phyloP scores from a whole-genome alignment of 805 yeast species.

The Kuraishia floccosa region DNA sequence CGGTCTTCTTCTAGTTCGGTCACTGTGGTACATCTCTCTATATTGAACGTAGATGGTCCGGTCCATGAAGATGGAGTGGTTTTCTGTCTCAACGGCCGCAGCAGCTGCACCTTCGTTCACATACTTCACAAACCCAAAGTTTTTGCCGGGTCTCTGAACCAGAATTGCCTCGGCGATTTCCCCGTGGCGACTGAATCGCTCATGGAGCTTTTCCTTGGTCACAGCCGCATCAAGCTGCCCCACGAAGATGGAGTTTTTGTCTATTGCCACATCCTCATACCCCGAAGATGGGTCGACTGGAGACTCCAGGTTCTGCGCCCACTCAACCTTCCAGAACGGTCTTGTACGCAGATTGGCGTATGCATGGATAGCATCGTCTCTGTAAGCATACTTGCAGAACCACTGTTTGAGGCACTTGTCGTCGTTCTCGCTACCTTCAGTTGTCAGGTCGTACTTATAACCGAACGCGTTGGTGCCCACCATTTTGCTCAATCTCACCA shows the following conservation, averaged over 20 bases:
- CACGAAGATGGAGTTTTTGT: constrained; percentile 63
- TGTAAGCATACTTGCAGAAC: constrained; percentile 69
- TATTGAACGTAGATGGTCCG: constrained; percentile 82
- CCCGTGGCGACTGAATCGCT: constrained; percentile 62
- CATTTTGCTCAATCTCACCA: constrained; percentile 72
- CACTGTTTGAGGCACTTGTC: constrained; percentile 33
- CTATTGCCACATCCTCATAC: constrained; percentile 46
- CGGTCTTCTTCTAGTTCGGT: constrained; percentile 17
- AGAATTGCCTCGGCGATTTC: constrained; percentile 43
- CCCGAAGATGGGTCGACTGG: constrained; percentile 16
- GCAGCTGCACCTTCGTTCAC: constrained; percentile 66
- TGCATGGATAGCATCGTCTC: constrained; percentile 84
- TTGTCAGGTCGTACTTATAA: constrained; percentile 6
- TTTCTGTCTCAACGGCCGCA: constrained; percentile 75
- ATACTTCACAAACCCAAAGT: constrained; percentile 68
- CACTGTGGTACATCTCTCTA: constrained; percentile 43
- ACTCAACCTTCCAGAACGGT: constrained; percentile 51
- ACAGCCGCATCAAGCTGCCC: constrained; percentile 56
- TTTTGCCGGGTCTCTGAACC: constrained; percentile 35
- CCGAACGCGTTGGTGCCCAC: constrained; percentile 28
- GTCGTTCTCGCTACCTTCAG: constrained; percentile 4
- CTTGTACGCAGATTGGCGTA: constrained; percentile 56
- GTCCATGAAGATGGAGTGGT: constrained; percentile 63
- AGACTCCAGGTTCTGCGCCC: constrained; percentile 78
- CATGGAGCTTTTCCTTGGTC: constrained; percentile 40